These are phyloP conservation scores for Cicer judaicum DNA, from an alignment of 306 rosid genomes.

Conservation along the genomic window DNA sequence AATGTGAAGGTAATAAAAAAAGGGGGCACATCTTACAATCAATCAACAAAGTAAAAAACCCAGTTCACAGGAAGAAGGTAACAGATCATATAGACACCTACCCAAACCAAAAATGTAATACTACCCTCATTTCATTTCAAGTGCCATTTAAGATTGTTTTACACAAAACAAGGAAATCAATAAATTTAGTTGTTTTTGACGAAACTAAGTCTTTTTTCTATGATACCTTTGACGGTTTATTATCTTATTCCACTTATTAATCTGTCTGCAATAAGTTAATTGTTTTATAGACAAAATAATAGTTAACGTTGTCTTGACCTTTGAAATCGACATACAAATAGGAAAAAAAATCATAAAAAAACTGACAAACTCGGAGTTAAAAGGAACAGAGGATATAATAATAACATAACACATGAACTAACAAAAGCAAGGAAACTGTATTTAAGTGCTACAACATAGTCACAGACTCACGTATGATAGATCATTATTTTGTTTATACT, in stretches of 20 bases:
- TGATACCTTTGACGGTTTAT: not conserved
- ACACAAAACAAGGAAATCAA: not conserved
- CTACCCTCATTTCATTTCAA: not conserved
- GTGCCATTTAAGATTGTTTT: not conserved
- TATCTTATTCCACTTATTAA: not conserved
- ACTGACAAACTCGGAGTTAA: not conserved
- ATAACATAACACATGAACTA: not conserved
- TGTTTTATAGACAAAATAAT: not conserved
- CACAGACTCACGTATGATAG: too few species aligned
- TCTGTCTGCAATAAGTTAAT: not conserved
- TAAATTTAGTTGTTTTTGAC: not conserved
- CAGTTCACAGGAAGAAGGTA: not conserved
- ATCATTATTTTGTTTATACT: slow-evolving; percentile 40
- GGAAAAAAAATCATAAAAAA: not conserved
- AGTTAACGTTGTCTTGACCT: not conserved
- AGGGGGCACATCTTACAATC: not conserved
- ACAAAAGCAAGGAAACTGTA: not conserved
- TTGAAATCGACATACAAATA: not conserved
- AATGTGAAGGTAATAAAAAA: not conserved
- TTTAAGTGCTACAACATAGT: not conserved
- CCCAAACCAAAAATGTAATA: not conserved
- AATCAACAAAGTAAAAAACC: not conserved
- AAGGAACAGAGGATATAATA: not conserved
- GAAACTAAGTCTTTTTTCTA: not conserved
- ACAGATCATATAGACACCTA: slow-evolving; percentile 8